A percentile compares a stretch with the other conserved stretches of the same genome.
Conservation (phyloP, 352 stramenopile genomes). For the Phytopythium aichiense region DNA sequence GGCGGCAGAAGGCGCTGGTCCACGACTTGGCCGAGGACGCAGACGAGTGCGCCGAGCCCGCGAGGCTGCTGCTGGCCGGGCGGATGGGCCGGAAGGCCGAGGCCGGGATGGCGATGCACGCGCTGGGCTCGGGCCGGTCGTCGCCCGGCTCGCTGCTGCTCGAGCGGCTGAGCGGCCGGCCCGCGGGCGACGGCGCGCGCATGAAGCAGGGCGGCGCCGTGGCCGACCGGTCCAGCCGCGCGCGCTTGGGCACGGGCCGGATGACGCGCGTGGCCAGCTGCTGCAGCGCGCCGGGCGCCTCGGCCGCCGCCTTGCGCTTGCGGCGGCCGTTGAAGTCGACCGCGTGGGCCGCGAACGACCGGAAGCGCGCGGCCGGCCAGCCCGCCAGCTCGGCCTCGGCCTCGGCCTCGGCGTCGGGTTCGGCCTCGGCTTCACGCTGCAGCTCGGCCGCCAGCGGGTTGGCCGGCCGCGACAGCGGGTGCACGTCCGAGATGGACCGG, state of each 20-base stretch:
- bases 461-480: conserved; percentile 17
- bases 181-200: conserved; percentile 18
- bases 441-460: conserved; percentile 46
- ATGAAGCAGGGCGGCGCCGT: conserved; percentile 27
- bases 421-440: conserved; percentile 25
- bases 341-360: conserved; percentile 9
- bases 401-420: background rate
- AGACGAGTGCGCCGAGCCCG: conserved; percentile 22
- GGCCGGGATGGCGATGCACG: conserved; percentile 55
- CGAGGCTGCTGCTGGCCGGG: conserved; percentile 17
- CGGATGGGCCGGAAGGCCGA: conserved; percentile 26
- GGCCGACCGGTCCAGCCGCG: conserved; percentile 27
- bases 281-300: conserved; percentile 23
- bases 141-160: conserved; percentile 9
- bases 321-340: conserved; percentile 35
- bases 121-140: conserved; percentile 12
- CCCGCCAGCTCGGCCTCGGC: background rate
- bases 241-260: conserved; percentile 48
- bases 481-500: conserved; percentile 26
- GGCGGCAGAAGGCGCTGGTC: conserved; percentile 58
- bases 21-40: conserved; percentile 56
- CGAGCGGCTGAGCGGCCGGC: conserved; percentile 6
- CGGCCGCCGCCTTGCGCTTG: conserved; percentile 53
- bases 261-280: conserved; percentile 24
- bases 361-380: background rate